These are phyloP conservation scores for thale cress (Arabidopsis thaliana) DNA, from an alignment of 345 rosid species.

Conservation along the genomic window TAIR10.1 NC_003074.8:4859001-4859500, in stretches of 20 bases:
- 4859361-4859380: slow-evolving; percentile 44
- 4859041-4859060: slow-evolving; percentile 53
- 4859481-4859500: slow-evolving; percentile 20
- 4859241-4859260: slow-evolving; percentile 48
- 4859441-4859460: slow-evolving; percentile 47
- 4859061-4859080: slow-evolving; percentile 51
- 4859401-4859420: slow-evolving; percentile 51
- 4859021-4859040: slow-evolving; percentile 48
- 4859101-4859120: slow-evolving; percentile 48
- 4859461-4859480: slow-evolving; percentile 43
- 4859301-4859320: slow-evolving; percentile 46
- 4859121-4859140: slow-evolving; percentile 46
- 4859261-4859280: slow-evolving; percentile 46
- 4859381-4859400: slow-evolving; percentile 42
- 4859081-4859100: slow-evolving; percentile 48
- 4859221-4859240: slow-evolving; percentile 52
- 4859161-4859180: slow-evolving; percentile 43
- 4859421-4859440: slow-evolving; percentile 47
- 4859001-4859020: slow-evolving; percentile 37
- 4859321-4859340: slow-evolving; percentile 42
- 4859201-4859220: slow-evolving; percentile 47
- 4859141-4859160: slow-evolving; percentile 51
- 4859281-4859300: slow-evolving; percentile 53
- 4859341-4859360: slow-evolving; percentile 50
- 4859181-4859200: slow-evolving; percentile 48